Evolutionary conservation across 1,284 basidiomycete genomes (phyloP).

Genomic region (Bondarzewia mesenterica): DNA sequence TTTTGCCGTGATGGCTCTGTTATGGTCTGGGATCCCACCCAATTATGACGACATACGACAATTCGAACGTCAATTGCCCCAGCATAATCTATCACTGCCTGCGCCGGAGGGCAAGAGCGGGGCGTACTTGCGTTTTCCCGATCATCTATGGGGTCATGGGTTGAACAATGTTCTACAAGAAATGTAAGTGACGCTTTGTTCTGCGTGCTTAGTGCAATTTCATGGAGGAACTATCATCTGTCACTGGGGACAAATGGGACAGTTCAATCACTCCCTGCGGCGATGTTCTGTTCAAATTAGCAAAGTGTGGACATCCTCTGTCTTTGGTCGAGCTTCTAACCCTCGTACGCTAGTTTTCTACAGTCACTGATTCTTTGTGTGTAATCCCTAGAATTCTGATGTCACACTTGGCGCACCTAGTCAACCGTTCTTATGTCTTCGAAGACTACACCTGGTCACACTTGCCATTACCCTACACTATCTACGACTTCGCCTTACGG

Average conservation of each 20-base stretch:
- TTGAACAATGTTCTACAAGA: conserved; percentile 32
- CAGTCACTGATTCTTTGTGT: too few relatives aligned
- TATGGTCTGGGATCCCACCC: conserved; percentile 8
- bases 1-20: background rate
- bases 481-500: conserved; percentile 19
- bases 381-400: conserved; percentile 6
- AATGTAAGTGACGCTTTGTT: too few relatives aligned
- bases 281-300: too few relatives aligned
- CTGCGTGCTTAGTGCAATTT: too few relatives aligned
- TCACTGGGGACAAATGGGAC: too few relatives aligned
- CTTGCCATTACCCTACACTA: conserved; percentile 25
- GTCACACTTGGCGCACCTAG: background rate
- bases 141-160: conserved; percentile 30
- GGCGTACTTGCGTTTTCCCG: background rate
- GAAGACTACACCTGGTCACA: conserved; percentile 32
- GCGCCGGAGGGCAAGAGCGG: conserved; percentile 5
- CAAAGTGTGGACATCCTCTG: too few relatives aligned
- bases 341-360: too few relatives aligned
- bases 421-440: conserved; percentile 26
- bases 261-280: too few relatives aligned
- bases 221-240: too few relatives aligned
- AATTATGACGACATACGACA: conserved; percentile 8
- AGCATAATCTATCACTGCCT: conserved; percentile 7
- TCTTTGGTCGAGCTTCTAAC: too few relatives aligned
- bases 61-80: conserved; percentile 10